Evolutionary conservation across 768 basidiomycete species (phyloP), one percentile per base, ranked within the genome.

Genomic region (Naganishia friedmannii): DNA sequence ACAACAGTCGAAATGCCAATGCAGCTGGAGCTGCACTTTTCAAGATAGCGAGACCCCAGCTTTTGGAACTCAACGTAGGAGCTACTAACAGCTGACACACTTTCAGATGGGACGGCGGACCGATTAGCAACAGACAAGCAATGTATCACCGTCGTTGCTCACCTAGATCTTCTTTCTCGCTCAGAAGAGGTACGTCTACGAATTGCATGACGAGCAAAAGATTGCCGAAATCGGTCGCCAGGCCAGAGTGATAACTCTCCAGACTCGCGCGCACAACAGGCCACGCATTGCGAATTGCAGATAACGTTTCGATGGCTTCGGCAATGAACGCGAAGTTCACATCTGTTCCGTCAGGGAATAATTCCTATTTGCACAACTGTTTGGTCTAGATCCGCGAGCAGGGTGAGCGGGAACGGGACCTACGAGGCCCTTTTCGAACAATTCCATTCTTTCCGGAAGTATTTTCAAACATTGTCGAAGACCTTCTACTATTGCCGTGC

Each of bases 351-450:
- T 63, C 28, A 0, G 60, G 42, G 42, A 63, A 63, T 7, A 63
- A 23, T 4, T 63, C 42, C 60, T 63, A 21, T 37, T 6, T 28
- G 4, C n/a, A 15, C 12, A 23, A 23, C 17, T 15, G n/a, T 34
- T 58, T 37, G n/a, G 34, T 23, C 15, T 39, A 4, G 15, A 31
- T 9, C 6, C 54, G 6, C 23, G 66, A 19, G 29, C 15, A 19
- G 2, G 54, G 29, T 21, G 5, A 56, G 9, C 32, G 4, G 7
- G 23, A 46, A 28, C 5, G 54, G 9, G 19, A 73, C 75, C 67
- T 46, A 76, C 75, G 53, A 77, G 51, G 0, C 77, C 75, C 53
- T 76, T 77, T 65, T 77, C 74, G 23, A 67, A 70, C 45, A 77
- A 46, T 39, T 73, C 75, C 37, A 76, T 74, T 7, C 75, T 70